A percentile compares a stretch with the other conserved stretches of the same genome.
Evolutionary conservation across 192 early-diverging fungal genomes (phyloP).

Genomic region (Coemansia sp.): DNA sequence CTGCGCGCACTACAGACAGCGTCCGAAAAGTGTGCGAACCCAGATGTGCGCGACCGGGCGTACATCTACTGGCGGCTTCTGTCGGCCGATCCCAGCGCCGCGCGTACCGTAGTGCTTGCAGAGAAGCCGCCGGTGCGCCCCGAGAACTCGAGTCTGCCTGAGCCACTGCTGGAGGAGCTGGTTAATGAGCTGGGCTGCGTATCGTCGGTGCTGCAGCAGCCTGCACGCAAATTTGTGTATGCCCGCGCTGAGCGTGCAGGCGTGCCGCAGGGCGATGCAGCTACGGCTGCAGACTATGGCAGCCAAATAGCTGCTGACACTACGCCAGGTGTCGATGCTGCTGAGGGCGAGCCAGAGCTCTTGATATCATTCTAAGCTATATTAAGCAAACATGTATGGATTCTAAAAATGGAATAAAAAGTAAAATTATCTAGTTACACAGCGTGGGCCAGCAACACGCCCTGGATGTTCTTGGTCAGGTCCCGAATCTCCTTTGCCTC

Average conservation of each 20-base stretch:
- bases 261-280: slow-evolving; percentile 21
- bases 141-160: slow-evolving; percentile 65
- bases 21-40: slow-evolving; percentile 86
- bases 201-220: slow-evolving; percentile 95
- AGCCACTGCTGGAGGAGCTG: slow-evolving; percentile 81
- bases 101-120: slow-evolving; percentile 85
- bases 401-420: background rate
- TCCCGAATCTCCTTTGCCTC: slow-evolving; percentile 32
- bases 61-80: slow-evolving; percentile 98
- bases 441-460: slow-evolving; percentile 22
- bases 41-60: slow-evolving; percentile 93
- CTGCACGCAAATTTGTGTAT: slow-evolving; percentile 72
- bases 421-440: background rate
- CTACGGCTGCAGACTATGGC: slow-evolving; percentile 8
- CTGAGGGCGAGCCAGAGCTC: slow-evolving; percentile 53
- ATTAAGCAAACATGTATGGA: slow-evolving; percentile 14
- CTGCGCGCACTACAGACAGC: slow-evolving; percentile 84
- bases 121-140: slow-evolving; percentile 85
- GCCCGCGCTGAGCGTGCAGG: slow-evolving; percentile 39
- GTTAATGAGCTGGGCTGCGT: slow-evolving; percentile 82
- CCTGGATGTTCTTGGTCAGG: slow-evolving; percentile 21
- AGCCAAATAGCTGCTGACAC: slow-evolving; percentile 6
- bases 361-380: slow-evolving; percentile 41
- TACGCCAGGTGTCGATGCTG: slow-evolving; percentile 1
- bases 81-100: slow-evolving; percentile 89